phyloP scores from a whole-genome alignment of 2,329 filamentous ascomycete genomes.

The Pyrenochaeta sp. region DNA sequence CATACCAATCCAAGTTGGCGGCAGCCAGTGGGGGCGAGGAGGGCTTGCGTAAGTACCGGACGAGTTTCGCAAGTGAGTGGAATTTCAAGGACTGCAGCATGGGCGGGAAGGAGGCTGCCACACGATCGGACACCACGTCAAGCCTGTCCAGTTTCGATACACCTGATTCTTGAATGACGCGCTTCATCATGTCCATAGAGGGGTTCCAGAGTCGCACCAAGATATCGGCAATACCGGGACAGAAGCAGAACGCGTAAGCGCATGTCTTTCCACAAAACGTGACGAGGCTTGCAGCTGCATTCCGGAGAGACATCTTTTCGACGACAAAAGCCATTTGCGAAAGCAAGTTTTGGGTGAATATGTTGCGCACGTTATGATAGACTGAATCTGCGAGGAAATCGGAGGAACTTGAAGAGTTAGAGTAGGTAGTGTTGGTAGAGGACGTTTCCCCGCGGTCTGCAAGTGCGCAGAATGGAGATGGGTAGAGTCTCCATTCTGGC shows the following conservation, averaged over 20 bases:
- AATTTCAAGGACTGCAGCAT: slow-evolving; percentile 68
- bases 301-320: slow-evolving; percentile 83
- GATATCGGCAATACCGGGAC: slow-evolving; percentile 83
- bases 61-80: slow-evolving; percentile 66
- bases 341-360: slow-evolving; percentile 82
- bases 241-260: slow-evolving; percentile 93
- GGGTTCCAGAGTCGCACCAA: slow-evolving; percentile 82
- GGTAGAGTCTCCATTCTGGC: slow-evolving; percentile 82
- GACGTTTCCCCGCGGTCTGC: slow-evolving; percentile 60
- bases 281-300: slow-evolving; percentile 70
- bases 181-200: slow-evolving; percentile 71
- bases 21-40: slow-evolving; percentile 72
- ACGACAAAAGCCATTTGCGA: slow-evolving; percentile 87
- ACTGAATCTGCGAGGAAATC: slow-evolving; percentile 78
- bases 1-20: slow-evolving; percentile 80
- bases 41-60: slow-evolving; percentile 68
- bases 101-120: slow-evolving; percentile 74
- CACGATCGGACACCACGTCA: slow-evolving; percentile 63
- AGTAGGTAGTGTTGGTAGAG: slow-evolving; percentile 60
- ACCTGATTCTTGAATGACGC: slow-evolving; percentile 73
- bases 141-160: slow-evolving; percentile 62
- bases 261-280: slow-evolving; percentile 90
- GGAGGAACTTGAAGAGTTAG: slow-evolving; percentile 66
- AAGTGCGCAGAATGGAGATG: slow-evolving; percentile 71
- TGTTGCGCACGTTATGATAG: slow-evolving; percentile 86